Evolutionary conservation across 2,329 filamentous ascomycete species (phyloP).

Genomic region (Colletotrichum sp.): DNA sequence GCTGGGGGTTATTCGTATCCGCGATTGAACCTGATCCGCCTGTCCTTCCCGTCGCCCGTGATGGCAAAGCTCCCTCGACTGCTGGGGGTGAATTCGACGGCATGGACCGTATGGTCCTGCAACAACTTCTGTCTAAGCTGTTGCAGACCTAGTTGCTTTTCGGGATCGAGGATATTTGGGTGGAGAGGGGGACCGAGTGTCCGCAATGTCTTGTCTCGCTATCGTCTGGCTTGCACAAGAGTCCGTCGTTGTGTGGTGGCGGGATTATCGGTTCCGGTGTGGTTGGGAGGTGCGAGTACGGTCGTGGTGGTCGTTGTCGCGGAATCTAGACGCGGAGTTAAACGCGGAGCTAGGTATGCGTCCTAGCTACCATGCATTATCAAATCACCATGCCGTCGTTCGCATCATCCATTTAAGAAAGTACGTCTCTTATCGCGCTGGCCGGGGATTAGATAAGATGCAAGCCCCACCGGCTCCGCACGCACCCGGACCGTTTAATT

Average conservation of each 20-base stretch:
- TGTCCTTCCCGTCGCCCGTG: constrained; percentile 20
- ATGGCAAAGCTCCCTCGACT: constrained; percentile 22
- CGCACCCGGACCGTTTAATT: neutral
- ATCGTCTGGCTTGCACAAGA: neutral
- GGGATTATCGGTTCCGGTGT: neutral
- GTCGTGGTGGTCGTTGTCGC: neutral
- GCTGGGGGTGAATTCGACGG: constrained; percentile 20
- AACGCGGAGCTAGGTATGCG: constrained; percentile 14
- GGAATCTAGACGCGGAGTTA: constrained; percentile 17
- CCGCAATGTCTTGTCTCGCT: neutral
- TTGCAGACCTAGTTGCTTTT: constrained; percentile 14
- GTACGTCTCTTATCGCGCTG: constrained; percentile 8
- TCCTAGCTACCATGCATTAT: neutral
- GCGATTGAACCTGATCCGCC: constrained; percentile 13
- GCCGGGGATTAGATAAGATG: constrained; percentile 8
- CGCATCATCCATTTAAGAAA: constrained; percentile 18
- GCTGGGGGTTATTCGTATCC: constrained; percentile 35
- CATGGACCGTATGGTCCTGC: constrained; percentile 22
- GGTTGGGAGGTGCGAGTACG: neutral
- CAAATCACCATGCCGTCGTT: constrained; percentile 16
- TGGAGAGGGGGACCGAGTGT: neutral
- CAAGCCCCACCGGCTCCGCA: neutral
- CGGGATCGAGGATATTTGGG: neutral
- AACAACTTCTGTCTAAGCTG: constrained; percentile 23
- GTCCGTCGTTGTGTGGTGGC: neutral